Percentiles rank a stretch among this genome's conserved stretches.
These are phyloP conservation scores for Plasmodium gallinaceum DNA, from an alignment of 169 alveolate genomes.

Conservation along the genomic window DNA sequence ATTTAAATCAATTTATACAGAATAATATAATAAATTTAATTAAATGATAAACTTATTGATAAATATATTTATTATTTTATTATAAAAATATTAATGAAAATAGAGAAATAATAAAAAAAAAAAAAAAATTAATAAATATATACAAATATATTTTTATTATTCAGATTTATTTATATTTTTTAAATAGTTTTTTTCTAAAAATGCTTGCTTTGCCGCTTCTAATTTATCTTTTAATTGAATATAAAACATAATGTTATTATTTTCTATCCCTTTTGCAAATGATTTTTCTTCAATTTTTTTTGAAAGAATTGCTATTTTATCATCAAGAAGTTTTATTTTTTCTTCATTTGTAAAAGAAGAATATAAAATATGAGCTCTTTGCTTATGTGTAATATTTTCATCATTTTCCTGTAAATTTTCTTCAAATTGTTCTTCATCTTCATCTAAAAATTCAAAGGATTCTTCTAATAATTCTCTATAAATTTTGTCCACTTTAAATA, in stretches of 20 bases:
- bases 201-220: constrained; percentile 90
- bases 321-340: constrained; percentile 85
- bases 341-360: constrained; percentile 85
- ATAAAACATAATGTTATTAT: constrained; percentile 78
- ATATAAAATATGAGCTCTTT: constrained; percentile 85
- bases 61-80: too few species aligned
- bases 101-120: background rate
- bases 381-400: constrained; percentile 58
- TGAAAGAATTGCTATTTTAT: constrained; percentile 84
- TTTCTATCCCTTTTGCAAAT: constrained; percentile 81
- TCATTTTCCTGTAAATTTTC: constrained; percentile 20
- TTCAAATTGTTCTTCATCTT: constrained; percentile 84
- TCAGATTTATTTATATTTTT: constrained; percentile 16
- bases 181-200: constrained; percentile 76
- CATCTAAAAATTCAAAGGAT: constrained; percentile 87
- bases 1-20: too few species aligned
- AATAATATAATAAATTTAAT: too few species aligned
- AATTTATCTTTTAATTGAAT: constrained; percentile 88
- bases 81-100: too few species aligned
- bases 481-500: constrained; percentile 77
- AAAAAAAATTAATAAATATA: background rate
- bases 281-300: constrained; percentile 86
- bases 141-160: background rate
- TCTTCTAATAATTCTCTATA: constrained; percentile 86
- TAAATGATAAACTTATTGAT: too few species aligned